These are phyloP conservation scores for Puya raimondii DNA, from an alignment of 176 grass and related monocot genomes.

Conservation along the genomic window DNA sequence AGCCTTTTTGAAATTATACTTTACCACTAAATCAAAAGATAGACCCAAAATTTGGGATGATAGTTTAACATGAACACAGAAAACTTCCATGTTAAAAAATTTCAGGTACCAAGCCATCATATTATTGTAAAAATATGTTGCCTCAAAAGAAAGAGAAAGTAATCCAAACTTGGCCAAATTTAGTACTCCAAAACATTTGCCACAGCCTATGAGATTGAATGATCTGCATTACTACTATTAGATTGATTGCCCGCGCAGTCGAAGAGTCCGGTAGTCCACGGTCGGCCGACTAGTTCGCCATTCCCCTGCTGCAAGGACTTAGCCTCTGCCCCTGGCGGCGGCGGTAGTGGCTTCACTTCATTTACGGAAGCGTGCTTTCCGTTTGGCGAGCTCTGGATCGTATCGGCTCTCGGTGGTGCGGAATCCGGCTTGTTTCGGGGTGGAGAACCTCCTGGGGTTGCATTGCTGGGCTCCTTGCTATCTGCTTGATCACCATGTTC, in stretches of 20 bases:
- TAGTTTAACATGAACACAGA: too few relatives aligned
- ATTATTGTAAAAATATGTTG: too few relatives aligned
- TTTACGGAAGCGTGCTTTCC: not conserved
- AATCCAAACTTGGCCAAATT: not conserved
- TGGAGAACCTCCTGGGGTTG: too few relatives aligned
- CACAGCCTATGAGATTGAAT: too few relatives aligned
- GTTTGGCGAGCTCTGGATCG: not conserved
- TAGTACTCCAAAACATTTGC: not conserved
- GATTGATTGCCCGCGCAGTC: constrained; percentile 2
- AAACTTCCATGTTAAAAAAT: too few relatives aligned
- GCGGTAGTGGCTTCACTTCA: not conserved
- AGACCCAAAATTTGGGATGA: too few relatives aligned
- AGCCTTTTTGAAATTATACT: too few relatives aligned
- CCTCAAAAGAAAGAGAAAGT: too few relatives aligned
- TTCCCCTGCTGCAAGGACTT: not conserved
- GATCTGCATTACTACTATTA: not conserved
- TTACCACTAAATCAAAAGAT: too few relatives aligned
- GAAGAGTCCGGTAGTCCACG: constrained; percentile 18
- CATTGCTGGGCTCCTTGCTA: not conserved
- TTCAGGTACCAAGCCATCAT: too few relatives aligned
- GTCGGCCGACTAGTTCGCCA: not conserved
- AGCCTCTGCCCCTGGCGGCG: not conserved
- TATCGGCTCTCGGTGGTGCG: not conserved
- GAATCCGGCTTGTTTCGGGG: too few relatives aligned
- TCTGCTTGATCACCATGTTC: not conserved